Percentiles rank a stretch among this genome's conserved stretches.
These are phyloP conservation scores for Lasiodiplodia gonubiensis DNA, from an alignment of 2,329 filamentous ascomycete species.

Conservation along the genomic window DNA sequence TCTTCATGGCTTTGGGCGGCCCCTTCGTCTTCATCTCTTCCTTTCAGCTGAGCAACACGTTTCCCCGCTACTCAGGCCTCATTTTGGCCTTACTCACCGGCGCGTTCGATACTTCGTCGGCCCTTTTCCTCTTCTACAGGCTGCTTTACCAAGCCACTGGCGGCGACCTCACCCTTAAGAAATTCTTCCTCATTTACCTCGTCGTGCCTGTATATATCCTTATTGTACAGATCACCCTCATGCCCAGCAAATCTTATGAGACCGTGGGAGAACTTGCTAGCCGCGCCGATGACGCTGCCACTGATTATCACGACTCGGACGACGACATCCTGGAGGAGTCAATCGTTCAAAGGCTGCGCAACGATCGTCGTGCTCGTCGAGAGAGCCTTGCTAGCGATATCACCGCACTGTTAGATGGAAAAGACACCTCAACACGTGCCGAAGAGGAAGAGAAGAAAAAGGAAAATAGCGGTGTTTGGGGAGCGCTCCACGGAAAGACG, in stretches of 20 bases:
- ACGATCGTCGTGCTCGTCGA: constrained; percentile 64
- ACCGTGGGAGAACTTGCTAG: constrained; percentile 78
- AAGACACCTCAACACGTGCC: constrained; percentile 66
- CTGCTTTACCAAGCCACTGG: constrained; percentile 53
- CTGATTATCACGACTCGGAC: constrained; percentile 61
- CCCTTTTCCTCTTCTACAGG: constrained; percentile 55
- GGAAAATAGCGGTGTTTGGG: constrained; percentile 79
- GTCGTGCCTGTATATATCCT: constrained; percentile 54
- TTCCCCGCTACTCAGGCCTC: constrained; percentile 56
- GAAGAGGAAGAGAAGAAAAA: constrained; percentile 71
- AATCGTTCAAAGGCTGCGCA: constrained; percentile 55
- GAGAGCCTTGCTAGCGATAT: constrained; percentile 72
- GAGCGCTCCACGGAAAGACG: constrained; percentile 76
- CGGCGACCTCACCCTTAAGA: constrained; percentile 51
- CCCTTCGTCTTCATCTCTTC: constrained; percentile 59
- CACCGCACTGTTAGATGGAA: constrained; percentile 72
- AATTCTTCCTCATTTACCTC: constrained; percentile 58
- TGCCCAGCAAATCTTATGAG: constrained; percentile 56
- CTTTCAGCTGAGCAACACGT: constrained; percentile 59
- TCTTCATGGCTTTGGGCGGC: constrained; percentile 57
- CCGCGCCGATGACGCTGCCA: constrained; percentile 57
- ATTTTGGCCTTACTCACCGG: constrained; percentile 58
- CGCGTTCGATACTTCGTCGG: constrained; percentile 57
- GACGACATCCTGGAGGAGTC: constrained; percentile 57
- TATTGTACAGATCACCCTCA: constrained; percentile 53